Percentiles rank a stretch among this genome's conserved stretches.
Conservation (phyloP, 352 stramenopile species). For the Globisporangium rhizosaccharum region DNA sequence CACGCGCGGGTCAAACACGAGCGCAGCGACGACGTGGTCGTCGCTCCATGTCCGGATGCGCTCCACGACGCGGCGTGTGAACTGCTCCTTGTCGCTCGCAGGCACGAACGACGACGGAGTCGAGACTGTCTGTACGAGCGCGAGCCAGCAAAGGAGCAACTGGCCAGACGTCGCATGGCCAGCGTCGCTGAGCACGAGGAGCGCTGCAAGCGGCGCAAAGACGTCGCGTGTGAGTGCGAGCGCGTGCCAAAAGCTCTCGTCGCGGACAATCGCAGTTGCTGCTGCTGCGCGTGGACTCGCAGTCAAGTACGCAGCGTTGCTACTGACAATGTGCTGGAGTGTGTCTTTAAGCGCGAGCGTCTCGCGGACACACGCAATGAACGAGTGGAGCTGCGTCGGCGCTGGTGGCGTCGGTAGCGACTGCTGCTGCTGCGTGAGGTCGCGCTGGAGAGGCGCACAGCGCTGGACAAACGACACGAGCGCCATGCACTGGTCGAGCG, state of each 20-base stretch:
- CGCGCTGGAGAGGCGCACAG: constrained; percentile 6
- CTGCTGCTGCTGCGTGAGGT: neutral
- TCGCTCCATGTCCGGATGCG: constrained; percentile 18
- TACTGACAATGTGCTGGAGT: constrained; percentile 3
- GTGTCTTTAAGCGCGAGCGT: constrained; percentile 11
- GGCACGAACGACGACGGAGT: constrained; percentile 7
- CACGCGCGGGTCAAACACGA: constrained; percentile 31
- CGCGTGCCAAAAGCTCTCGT: constrained; percentile 26
- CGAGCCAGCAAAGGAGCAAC: constrained; percentile 28
- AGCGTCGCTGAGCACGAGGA: constrained; percentile 23
- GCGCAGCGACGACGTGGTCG: constrained; percentile 21
- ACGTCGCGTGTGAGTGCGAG: constrained; percentile 11
- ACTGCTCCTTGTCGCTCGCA: constrained; percentile 16
- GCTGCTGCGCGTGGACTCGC: neutral
- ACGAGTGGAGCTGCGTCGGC: constrained; percentile 15
- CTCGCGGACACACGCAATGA: constrained; percentile 18
- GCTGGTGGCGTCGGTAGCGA: constrained; percentile 1
- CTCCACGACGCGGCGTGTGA: constrained; percentile 15
- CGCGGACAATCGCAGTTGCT: constrained; percentile 1
- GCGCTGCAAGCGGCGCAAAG: constrained; percentile 20
- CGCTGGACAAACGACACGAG: constrained; percentile 9
- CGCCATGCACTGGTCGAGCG: constrained; percentile 19
- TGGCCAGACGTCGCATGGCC: constrained; percentile 20
- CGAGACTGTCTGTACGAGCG: constrained; percentile 13
- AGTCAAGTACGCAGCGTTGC: neutral